Evolutionary conservation across 2,329 filamentous ascomycete genomes (phyloP).

Genomic region (Amylocarpus encephaloides): DNA sequence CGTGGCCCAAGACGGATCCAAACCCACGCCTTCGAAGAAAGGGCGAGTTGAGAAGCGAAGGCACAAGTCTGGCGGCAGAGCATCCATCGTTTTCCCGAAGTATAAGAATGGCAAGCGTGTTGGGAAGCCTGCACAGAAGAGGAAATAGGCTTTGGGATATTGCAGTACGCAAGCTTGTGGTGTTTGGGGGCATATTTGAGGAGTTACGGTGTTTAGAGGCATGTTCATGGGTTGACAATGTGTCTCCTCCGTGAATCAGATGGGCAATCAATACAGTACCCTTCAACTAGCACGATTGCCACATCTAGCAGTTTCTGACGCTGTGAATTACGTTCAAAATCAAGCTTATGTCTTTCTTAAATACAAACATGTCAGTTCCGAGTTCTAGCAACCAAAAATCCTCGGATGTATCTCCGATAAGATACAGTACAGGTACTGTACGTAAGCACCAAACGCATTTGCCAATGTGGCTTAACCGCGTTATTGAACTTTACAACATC

Average conservation of each 20-base stretch:
- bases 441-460: conserved; percentile 15
- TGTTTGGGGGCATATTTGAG: conserved; percentile 7
- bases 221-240: no score
- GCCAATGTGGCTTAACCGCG: conserved; percentile 10
- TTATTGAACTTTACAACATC: neutral
- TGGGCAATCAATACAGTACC: neutral
- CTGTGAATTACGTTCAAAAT: no score
- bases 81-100: conserved; percentile 54
- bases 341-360: no score
- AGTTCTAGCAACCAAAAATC: neutral
- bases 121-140: conserved; percentile 29
- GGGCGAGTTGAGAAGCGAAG: conserved; percentile 52
- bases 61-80: conserved; percentile 38
- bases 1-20: conserved; percentile 39
- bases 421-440: no score
- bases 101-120: conserved; percentile 46
- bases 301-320: no score
- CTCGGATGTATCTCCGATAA: neutral
- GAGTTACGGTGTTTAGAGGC: conserved; percentile 5
- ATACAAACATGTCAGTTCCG: no score
- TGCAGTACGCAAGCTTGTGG: neutral
- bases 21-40: conserved; percentile 38
- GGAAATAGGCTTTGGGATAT: conserved; percentile 14
- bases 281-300: neutral
- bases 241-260: no score